Base-by-base conservation (phyloP, 257 asterid species). In the Ophiorrhiza pumila region DNA sequence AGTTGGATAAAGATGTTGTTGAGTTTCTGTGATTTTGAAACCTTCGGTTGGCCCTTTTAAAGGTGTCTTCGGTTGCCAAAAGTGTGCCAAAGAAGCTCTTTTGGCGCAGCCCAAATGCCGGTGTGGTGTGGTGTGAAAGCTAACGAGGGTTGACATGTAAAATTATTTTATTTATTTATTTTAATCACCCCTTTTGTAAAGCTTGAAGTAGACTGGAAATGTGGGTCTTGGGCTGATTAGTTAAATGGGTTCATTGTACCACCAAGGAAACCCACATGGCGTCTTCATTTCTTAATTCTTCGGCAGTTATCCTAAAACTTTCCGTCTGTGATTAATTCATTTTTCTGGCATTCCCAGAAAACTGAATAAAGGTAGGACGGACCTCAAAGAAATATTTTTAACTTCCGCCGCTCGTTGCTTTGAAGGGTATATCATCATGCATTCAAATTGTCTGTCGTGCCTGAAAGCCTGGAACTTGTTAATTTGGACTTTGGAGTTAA, bases 111-210 rank as follows among this genome's bases (percentile, higher is more conserved):
- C 63, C 56, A 22, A 42, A 27, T 64, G 61, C 11, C 17, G 70
- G 31, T 69, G 76, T 74, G 76, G 79, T 76, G 83, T 74, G 80
- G 78, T 76, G 80, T 65, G 85, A 79, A 83, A 84, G 86, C 79
- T 83, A 78, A 45, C 32, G 50, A 43, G 71, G 23, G 62, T 60
- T 77, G 73, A 72, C 70, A 55, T 71, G 69, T 49, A 58, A 9
- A 53, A 42, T 0, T 7, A n/a, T n/a, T n/a, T n/a, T n/a, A n/a
- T n/a, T n/a, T n/a, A n/a, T n/a, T n/a, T n/a, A n/a, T n/a, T n/a
- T n/a, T n/a, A n/a, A n/a, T n/a, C n/a, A n/a, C n/a, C n/a, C 29
- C 46, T 2, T 42, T 23, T 45, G 49, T 13, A 13, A 65, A 43
- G 71, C 69, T 41, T 64, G 22, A 4, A 10, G n/a, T 11, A 10